phyloP scores from a whole-genome alignment of 2,329 filamentous ascomycete genomes.

The Colletotrichum graminicola region DNA sequence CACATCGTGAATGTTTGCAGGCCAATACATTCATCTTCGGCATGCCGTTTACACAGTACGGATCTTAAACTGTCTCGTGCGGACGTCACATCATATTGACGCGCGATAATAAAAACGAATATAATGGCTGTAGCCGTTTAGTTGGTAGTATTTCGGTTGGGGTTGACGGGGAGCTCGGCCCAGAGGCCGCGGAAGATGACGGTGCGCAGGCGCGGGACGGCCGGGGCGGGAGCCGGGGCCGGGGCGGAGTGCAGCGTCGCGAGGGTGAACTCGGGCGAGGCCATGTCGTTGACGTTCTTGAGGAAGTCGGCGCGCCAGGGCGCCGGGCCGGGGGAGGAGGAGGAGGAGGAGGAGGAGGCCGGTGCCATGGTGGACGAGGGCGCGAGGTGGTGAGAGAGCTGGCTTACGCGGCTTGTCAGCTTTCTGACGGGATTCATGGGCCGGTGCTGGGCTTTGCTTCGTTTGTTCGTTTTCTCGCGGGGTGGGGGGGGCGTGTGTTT shows the following conservation, averaged over 20 bases:
- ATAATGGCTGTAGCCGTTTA: no score
- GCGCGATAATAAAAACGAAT: no score
- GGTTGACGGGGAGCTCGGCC: conserved; percentile 77
- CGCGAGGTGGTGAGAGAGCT: conserved; percentile 24
- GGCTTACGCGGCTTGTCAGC: conserved; percentile 26
- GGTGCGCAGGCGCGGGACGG: conserved; percentile 71
- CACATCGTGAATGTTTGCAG: no score
- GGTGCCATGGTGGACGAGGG: conserved; percentile 42
- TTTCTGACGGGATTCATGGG: conserved; percentile 27
- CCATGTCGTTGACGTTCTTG: conserved; percentile 62
- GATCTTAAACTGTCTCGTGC: no score
- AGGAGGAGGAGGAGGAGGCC: conserved; percentile 25
- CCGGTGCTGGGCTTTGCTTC: background rate
- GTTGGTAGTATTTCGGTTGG: no score
- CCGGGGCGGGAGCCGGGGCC: background rate
- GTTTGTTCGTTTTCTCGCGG: background rate
- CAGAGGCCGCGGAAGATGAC: conserved; percentile 91
- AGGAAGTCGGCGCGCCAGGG: conserved; percentile 68
- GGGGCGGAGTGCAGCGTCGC: conserved; percentile 60
- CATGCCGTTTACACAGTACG: no score
- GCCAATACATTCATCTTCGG: no score
- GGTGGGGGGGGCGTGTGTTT: no score
- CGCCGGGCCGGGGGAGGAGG: conserved; percentile 51
- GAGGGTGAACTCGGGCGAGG: conserved; percentile 63
- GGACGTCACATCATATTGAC: no score